These are phyloP conservation scores for Marasmius tenuissimus DNA, from an alignment of 1,284 basidiomycete species.

Conservation along the genomic window DNA sequence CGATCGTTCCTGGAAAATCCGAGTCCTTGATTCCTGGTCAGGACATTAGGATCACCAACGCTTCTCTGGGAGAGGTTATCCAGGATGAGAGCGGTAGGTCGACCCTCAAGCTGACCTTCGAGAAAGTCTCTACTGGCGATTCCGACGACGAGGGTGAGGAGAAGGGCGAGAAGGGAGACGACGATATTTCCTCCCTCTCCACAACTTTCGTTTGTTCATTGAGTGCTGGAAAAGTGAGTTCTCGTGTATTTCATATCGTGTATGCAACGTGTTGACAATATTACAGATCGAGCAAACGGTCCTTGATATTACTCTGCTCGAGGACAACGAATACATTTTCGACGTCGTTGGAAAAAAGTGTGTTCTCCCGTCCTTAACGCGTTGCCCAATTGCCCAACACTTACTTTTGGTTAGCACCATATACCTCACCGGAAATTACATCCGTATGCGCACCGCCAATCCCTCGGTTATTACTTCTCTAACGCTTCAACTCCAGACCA, in stretches of 20 bases:
- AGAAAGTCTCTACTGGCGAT: constrained; percentile 30
- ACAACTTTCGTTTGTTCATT: constrained; percentile 64
- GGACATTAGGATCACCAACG: constrained; percentile 84
- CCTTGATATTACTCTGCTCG: constrained; percentile 75
- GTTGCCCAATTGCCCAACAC: constrained; percentile 10
- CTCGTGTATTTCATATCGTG: neutral
- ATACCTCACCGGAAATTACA: constrained; percentile 90
- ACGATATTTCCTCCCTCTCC: constrained; percentile 21
- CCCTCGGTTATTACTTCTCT: constrained; percentile 10
- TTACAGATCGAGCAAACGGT: constrained; percentile 77
- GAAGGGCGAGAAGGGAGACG: constrained; percentile 40
- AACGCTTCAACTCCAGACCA: constrained; percentile 41
- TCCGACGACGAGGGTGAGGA: constrained; percentile 54
- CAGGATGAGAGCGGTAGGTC: constrained; percentile 67
- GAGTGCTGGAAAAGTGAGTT: constrained; percentile 68
- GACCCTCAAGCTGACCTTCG: constrained; percentile 74
- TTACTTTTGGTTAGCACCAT: constrained; percentile 54
- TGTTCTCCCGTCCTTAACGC: constrained; percentile 17
- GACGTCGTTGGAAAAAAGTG: constrained; percentile 87
- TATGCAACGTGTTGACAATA: too few species aligned
- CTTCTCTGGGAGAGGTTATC: constrained; percentile 77
- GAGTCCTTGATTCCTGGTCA: constrained; percentile 62
- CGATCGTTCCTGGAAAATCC: constrained; percentile 62
- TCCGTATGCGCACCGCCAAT: constrained; percentile 47
- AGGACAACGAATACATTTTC: constrained; percentile 69